Percentiles rank a stretch among this genome's conserved stretches.
Conservation (phyloP, 1,139 yeast species). For the Groenewaldozyma sp. region DNA sequence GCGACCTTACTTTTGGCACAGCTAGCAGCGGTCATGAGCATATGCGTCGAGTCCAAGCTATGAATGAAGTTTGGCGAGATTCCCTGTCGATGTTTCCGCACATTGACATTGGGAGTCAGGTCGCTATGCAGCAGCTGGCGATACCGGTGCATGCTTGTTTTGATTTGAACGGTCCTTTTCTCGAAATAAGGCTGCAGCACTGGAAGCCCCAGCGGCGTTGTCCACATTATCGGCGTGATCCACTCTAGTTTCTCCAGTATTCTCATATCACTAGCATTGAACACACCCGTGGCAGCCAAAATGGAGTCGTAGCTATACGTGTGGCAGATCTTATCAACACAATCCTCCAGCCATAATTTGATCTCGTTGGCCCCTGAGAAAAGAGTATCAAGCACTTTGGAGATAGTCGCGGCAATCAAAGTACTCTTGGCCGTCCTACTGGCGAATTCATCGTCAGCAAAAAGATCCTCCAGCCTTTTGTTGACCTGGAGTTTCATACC, state of each 20-base stretch:
- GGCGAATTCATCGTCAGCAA: constrained; percentile 24
- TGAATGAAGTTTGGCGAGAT: constrained; percentile 92
- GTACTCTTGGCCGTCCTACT: constrained; percentile 3
- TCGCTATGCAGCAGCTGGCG: constrained; percentile 52
- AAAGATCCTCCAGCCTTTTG: constrained; percentile 29
- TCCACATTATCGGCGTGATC: constrained; percentile 84
- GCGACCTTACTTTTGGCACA: constrained; percentile 43
- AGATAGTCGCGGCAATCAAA: constrained; percentile 64
- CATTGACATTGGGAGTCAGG: constrained; percentile 61
- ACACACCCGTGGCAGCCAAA: neutral
- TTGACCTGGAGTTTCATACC: constrained; percentile 76
- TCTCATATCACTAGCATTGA: constrained; percentile 7
- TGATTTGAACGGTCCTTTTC: constrained; percentile 35
- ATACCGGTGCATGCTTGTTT: neutral
- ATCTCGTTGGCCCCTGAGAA: constrained; percentile 81
- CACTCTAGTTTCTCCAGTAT: constrained; percentile 36
- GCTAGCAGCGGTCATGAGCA: constrained; percentile 76
- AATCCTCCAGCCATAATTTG: constrained; percentile 83
- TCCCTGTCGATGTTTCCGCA: constrained; percentile 74
- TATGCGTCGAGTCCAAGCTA: constrained; percentile 89
- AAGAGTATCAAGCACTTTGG: constrained; percentile 63
- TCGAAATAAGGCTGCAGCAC: constrained; percentile 91
- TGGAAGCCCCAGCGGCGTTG: constrained; percentile 78
- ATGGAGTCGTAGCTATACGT: constrained; percentile 30
- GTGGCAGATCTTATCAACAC: constrained; percentile 66